A percentile compares a stretch with the other conserved stretches of the same genome.
Conservation (phyloP, 768 basidiomycete species). For the Neoboletus subvelutipes region DNA sequence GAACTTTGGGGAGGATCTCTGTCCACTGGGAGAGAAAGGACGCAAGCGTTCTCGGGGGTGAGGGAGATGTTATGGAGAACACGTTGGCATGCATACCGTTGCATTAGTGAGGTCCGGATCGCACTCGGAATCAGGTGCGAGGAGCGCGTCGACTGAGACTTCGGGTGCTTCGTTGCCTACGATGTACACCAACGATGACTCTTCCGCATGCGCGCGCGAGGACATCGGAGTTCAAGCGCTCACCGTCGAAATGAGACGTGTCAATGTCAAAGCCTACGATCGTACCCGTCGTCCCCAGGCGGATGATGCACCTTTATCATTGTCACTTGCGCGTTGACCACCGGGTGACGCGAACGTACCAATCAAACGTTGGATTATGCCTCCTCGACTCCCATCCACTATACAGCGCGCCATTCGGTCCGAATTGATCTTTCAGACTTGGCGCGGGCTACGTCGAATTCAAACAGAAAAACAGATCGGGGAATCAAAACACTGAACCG, state of each 20-base stretch:
- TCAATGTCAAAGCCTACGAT: conserved; percentile 90
- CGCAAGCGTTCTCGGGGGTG: background rate
- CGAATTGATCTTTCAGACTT: conserved; percentile 94
- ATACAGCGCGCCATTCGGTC: conserved; percentile 90
- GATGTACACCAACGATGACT: background rate
- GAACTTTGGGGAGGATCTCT: conserved; percentile 71
- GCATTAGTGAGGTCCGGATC: conserved; percentile 47
- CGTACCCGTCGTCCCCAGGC: conserved; percentile 73
- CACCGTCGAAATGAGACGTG: conserved; percentile 92
- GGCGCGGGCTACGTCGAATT: conserved; percentile 62
- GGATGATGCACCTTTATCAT: conserved; percentile 79
- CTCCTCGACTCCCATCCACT: conserved; percentile 93
- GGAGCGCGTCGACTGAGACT: conserved; percentile 68
- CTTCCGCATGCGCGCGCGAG: background rate
- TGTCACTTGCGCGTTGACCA: background rate
- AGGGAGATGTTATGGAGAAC: background rate
- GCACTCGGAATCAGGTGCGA: conserved; percentile 41
- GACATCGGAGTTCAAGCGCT: too few species aligned
- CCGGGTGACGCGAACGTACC: conserved; percentile 46
- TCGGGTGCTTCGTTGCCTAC: conserved; percentile 85
- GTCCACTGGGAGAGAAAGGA: conserved; percentile 56
- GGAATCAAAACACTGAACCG: background rate
- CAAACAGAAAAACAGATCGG: background rate
- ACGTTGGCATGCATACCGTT: conserved; percentile 43
- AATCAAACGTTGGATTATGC: conserved; percentile 88